phyloP scores from a whole-genome alignment of 768 basidiomycete species.

The Naganishia vishniacii region DNA sequence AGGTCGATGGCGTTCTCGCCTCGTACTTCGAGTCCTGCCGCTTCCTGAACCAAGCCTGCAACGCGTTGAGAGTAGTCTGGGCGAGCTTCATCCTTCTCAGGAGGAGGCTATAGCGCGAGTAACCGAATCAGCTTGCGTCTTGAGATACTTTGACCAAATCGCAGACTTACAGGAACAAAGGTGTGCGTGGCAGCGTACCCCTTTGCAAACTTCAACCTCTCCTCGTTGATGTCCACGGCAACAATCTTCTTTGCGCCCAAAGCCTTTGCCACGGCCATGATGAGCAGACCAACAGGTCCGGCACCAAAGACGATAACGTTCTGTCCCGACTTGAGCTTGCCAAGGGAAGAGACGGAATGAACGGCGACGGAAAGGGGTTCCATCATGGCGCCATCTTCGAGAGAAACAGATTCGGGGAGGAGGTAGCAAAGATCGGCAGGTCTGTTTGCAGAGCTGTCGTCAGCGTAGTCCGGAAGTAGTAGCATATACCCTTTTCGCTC shows the following conservation, averaged over 20 bases:
- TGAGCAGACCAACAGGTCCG: conserved; percentile 72
- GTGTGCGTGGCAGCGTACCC: conserved; percentile 73
- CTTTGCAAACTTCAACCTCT: conserved; percentile 80
- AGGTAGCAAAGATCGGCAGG: conserved; percentile 66
- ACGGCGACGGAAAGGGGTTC: conserved; percentile 90
- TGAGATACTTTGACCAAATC: neutral
- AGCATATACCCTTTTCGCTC: conserved; percentile 3
- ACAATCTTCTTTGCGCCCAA: conserved; percentile 78
- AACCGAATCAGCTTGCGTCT: neutral
- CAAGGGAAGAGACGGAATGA: conserved; percentile 76
- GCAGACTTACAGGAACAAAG: conserved; percentile 41
- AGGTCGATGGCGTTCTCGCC: conserved; percentile 72
- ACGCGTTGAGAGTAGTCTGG: conserved; percentile 68
- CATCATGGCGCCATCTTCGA: conserved; percentile 96
- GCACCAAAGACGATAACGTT: conserved; percentile 78
- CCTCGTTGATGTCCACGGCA: conserved; percentile 54
- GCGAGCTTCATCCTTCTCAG: conserved; percentile 59
- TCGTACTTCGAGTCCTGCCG: conserved; percentile 64
- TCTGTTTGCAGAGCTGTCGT: conserved; percentile 21
- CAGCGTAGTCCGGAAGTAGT: neutral
- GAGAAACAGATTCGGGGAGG: conserved; percentile 73
- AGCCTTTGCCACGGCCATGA: conserved; percentile 93
- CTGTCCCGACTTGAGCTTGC: conserved; percentile 65
- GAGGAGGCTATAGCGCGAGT: conserved; percentile 56
- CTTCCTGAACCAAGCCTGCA: conserved; percentile 60